These are phyloP conservation scores for Primulina tabacum DNA, from an alignment of 257 asterid species.

Conservation along the genomic window DNA sequence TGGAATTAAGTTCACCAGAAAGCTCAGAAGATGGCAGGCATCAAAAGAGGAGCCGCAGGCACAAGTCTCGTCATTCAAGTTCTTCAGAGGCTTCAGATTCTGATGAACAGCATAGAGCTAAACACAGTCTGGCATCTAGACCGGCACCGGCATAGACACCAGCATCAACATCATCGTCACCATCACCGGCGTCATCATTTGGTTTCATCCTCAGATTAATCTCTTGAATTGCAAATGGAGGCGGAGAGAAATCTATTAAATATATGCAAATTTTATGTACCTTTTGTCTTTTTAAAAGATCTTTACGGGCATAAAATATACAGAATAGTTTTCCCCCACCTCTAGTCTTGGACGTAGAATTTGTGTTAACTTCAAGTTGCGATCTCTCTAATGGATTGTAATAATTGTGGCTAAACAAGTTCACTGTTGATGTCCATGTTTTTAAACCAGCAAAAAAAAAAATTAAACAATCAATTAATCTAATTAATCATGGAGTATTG, in stretches of 20 bases:
- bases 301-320: too few species aligned
- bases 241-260: neutral
- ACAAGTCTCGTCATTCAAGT: conserved; percentile 22
- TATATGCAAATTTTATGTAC: too few species aligned
- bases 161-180: neutral
- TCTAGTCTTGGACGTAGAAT: too few species aligned
- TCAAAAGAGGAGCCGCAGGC: conserved; percentile 37
- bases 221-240: neutral
- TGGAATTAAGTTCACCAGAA: conserved; percentile 41
- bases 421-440: too few species aligned
- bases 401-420: too few species aligned
- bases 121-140: conserved; percentile 23
- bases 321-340: too few species aligned
- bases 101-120: conserved; percentile 23
- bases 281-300: too few species aligned
- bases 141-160: conserved; percentile 14
- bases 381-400: too few species aligned
- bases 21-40: conserved; percentile 44
- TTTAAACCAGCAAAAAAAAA: too few species aligned
- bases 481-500: too few species aligned
- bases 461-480: too few species aligned
- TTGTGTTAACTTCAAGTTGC: too few species aligned
- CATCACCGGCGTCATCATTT: neutral
- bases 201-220: conserved; percentile 22
- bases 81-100: conserved; percentile 14